These are phyloP conservation scores for Aspergillus latus DNA, from an alignment of 2,329 filamentous ascomycete species.

Conservation along the genomic window DNA sequence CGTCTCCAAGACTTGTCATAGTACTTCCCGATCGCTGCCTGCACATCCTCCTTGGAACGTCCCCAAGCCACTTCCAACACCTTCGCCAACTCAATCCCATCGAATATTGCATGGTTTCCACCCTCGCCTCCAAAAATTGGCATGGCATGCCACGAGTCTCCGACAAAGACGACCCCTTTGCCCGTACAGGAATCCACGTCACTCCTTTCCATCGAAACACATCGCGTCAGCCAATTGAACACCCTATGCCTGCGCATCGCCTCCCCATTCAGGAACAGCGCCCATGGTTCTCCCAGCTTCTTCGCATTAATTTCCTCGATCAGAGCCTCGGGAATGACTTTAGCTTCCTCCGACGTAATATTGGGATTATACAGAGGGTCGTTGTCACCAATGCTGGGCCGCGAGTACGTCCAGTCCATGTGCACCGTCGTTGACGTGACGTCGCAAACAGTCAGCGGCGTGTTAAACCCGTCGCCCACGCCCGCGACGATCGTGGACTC, in stretches of 20 bases:
- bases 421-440: conserved; percentile 8
- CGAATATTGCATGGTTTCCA: conserved; percentile 14
- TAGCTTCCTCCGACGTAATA: conserved; percentile 11
- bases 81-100: conserved; percentile 13
- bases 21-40: conserved; percentile 1
- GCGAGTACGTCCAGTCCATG: conserved; percentile 17
- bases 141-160: conserved; percentile 18
- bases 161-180: conserved; percentile 8
- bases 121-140: conserved; percentile 17
- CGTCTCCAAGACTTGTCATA: conserved; percentile 9
- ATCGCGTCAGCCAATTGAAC: conserved; percentile 11
- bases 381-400: neutral
- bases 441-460: conserved; percentile 14
- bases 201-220: conserved; percentile 5
- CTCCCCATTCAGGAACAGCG: conserved; percentile 6
- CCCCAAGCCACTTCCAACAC: neutral
- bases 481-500: conserved; percentile 11
- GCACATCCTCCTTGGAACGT: neutral
- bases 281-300: conserved; percentile 13
- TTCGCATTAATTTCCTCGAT: conserved; percentile 10
- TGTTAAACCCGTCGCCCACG: conserved; percentile 15
- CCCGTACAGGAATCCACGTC: neutral
- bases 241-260: conserved; percentile 9
- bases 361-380: conserved; percentile 9
- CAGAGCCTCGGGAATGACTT: conserved; percentile 3